These are phyloP conservation scores for Diophrys appendiculata DNA, from an alignment of 73 alveolate species.

Conservation along the genomic window DNA sequence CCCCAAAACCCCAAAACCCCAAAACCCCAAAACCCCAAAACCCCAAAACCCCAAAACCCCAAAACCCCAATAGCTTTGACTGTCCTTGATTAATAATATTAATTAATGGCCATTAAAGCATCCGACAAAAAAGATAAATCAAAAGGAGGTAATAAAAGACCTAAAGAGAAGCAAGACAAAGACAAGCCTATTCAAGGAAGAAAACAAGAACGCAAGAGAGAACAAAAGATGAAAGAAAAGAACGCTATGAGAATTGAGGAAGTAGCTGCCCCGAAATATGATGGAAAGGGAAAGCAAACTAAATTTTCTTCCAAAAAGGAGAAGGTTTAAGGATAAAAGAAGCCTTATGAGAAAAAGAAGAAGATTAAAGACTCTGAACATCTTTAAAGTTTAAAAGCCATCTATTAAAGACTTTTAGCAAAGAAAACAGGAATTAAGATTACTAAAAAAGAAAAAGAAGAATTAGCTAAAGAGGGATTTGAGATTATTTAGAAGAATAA, in stretches of 20 bases:
- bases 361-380: neutral
- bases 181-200: neutral
- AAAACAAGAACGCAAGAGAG: neutral
- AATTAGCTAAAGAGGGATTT: slow-evolving; percentile 3
- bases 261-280: neutral
- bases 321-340: neutral
- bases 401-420: neutral
- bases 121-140: neutral
- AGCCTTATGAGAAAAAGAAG: too few relatives aligned
- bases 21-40: slow-evolving; percentile 3
- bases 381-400: too few relatives aligned
- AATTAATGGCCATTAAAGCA: neutral
- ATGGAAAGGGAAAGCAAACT: neutral
- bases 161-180: too few relatives aligned
- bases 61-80: too few relatives aligned
- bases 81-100: neutral
- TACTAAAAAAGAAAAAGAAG: slow-evolving; percentile 1
- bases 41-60: too few relatives aligned
- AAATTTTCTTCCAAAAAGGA: neutral
- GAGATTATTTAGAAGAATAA: slow-evolving; percentile 38
- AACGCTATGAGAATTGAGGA: neutral
- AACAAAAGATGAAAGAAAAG: neutral
- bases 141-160: slow-evolving; percentile 7
- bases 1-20: slow-evolving; percentile 41
- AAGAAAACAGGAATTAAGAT: neutral